Conservation (phyloP, 176 grass and related monocot genomes). For the Cocos nucifera region DNA sequence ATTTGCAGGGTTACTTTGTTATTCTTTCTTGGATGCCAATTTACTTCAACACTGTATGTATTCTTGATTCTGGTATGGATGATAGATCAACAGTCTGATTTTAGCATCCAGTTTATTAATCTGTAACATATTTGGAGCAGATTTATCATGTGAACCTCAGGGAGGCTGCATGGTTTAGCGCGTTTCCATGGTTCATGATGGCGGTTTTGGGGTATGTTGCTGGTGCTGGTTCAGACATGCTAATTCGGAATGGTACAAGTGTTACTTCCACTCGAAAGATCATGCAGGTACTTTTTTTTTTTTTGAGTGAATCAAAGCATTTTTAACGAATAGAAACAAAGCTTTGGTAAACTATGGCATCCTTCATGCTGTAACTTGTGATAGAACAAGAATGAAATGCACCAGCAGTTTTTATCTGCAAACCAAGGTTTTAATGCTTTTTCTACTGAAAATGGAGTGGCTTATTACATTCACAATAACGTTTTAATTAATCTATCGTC, state of each 20-base stretch:
- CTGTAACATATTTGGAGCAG: conserved; percentile 12
- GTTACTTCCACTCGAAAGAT: conserved; percentile 84
- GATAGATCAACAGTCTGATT: too few relatives aligned
- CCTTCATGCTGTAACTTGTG: too few relatives aligned
- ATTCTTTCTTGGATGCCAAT: conserved; percentile 99
- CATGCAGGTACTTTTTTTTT: conserved; percentile 64
- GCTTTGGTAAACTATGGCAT: too few relatives aligned
- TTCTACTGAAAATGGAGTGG: too few relatives aligned
- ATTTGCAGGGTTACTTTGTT: conserved; percentile 91
- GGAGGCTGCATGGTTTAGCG: conserved; percentile 99
- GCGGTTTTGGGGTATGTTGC: conserved; percentile 88
- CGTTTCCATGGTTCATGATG: conserved; percentile 98
- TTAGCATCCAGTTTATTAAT: too few relatives aligned
- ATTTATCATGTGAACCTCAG: conserved; percentile 84
- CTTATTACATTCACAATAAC: too few relatives aligned
- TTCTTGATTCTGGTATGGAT: conserved; percentile 9
- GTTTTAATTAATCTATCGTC: too few relatives aligned
- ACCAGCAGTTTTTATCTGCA: too few relatives aligned
- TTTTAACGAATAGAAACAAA: too few relatives aligned
- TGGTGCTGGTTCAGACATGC: conserved; percentile 58
- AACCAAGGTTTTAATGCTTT: too few relatives aligned
- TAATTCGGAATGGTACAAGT: conserved; percentile 69
- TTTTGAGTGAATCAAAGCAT: not conserved
- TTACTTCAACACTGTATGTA: conserved; percentile 86
- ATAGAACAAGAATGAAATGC: too few relatives aligned